These are phyloP conservation scores for Filobasidium wieringae DNA, from an alignment of 768 basidiomycete species.

Conservation along the genomic window DNA sequence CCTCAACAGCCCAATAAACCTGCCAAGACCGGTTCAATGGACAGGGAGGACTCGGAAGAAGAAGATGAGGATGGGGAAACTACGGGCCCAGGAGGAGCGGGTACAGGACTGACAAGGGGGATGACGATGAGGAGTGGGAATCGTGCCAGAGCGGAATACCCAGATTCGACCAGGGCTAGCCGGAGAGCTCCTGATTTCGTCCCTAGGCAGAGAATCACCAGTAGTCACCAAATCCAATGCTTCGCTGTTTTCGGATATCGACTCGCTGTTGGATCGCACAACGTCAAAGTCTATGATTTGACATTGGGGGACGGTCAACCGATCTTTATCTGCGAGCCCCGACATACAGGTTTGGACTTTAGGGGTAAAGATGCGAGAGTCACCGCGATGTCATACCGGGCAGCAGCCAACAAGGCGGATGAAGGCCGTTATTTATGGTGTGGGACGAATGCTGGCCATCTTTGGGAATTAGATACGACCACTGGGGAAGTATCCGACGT, in stretches of 20 bases:
- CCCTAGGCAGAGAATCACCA: slow-evolving; percentile 27
- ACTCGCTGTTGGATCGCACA: slow-evolving; percentile 36
- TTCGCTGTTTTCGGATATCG: slow-evolving; percentile 38
- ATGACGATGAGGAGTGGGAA: slow-evolving; percentile 4
- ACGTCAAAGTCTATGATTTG: slow-evolving; percentile 37
- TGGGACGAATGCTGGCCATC: slow-evolving; percentile 79
- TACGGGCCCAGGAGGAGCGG: background rate
- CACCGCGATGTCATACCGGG: slow-evolving; percentile 65
- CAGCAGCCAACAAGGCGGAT: slow-evolving; percentile 41
- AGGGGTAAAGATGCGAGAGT: slow-evolving; percentile 57
- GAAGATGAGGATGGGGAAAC: background rate
- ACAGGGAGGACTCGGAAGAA: background rate
- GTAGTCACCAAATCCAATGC: slow-evolving; percentile 25
- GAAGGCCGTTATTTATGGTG: slow-evolving; percentile 63
- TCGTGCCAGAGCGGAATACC: slow-evolving; percentile 37
- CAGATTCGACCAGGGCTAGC: slow-evolving; percentile 42
- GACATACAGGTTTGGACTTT: slow-evolving; percentile 46
- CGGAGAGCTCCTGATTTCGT: slow-evolving; percentile 39
- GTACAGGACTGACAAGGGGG: background rate
- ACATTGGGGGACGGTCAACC: slow-evolving; percentile 24
- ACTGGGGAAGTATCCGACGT: slow-evolving; percentile 50
- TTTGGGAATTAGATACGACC: slow-evolving; percentile 68
- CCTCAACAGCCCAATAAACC: too few species aligned
- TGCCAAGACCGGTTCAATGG: background rate
- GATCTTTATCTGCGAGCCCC: slow-evolving; percentile 49